Base-by-base conservation (phyloP, 75 land plant species). In the Adiantum capillusveneris region DNA sequence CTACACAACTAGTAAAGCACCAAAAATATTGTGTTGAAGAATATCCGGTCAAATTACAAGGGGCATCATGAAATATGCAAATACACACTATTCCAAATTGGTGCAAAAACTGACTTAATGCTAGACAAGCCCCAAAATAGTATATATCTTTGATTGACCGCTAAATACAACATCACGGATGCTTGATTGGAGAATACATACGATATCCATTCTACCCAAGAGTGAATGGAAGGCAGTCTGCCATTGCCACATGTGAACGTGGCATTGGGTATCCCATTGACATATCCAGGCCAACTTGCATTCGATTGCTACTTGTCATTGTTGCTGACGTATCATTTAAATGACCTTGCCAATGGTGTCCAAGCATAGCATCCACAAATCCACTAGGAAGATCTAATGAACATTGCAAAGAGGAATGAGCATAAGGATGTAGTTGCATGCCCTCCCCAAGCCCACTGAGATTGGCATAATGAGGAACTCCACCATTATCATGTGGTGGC, bases 121-220 rank as follows among this genome's bases (percentile, higher is more conserved):
- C n/a, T n/a, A n/a, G n/a, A n/a, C n/a, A n/a, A n/a, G n/a, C n/a
- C n/a, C n/a, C n/a, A n/a, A n/a, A n/a, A n/a, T n/a, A n/a, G n/a
- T n/a, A n/a, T n/a, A n/a, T n/a, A n/a, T n/a, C n/a, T n/a, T n/a
- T n/a, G n/a, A n/a, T n/a, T n/a, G n/a, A n/a, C n/a, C n/a, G n/a
- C n/a, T n/a, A n/a, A n/a, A n/a, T 46, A 21, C 50, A 46, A 46
- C 13, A 53, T 53, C 28, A 53, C 3, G 55, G 55, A 26, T 53
- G 55, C 55, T 53, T 53, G 29, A 25, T 6, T 22, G 55, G 28
- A 12, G 55, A 14, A 53, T 53, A 74, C 19, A 68, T 44, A 3
- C 65, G 11, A 29, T 74, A 74, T 27, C 72, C 66, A 57, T 74
- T 74, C 30, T 69, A 72, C 44, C 73, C 72, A 54, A 68, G 26